Conservation (phyloP, 2,329 filamentous ascomycete genomes). For the Diaporthe capsici region DNA sequence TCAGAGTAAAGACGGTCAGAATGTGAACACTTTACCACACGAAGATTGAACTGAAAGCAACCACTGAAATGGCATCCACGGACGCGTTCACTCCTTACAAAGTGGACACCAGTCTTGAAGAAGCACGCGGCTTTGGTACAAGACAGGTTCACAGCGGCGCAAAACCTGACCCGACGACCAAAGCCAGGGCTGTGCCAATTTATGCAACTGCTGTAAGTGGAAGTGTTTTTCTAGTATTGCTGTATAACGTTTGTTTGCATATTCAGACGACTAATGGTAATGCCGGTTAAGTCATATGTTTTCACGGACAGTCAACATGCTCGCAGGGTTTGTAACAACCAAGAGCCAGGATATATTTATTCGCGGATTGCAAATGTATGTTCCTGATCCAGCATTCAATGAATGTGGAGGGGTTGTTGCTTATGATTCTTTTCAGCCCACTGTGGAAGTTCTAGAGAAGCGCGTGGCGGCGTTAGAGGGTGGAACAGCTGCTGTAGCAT, state of each 20-base stretch:
- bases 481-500: slow-evolving; percentile 86
- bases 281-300: background rate
- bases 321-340: background rate
- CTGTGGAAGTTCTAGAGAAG: slow-evolving; percentile 96
- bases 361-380: background rate
- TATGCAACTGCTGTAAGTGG: background rate
- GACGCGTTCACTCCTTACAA: background rate
- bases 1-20: background rate
- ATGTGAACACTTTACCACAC: background rate
- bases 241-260: background rate
- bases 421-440: slow-evolving; percentile 72
- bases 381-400: background rate
- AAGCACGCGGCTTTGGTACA: background rate
- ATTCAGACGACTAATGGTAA: too few species aligned
- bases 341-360: background rate
- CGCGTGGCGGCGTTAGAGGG: slow-evolving; percentile 94
- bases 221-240: background rate
- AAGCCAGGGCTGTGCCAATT: background rate
- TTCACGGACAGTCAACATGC: background rate
- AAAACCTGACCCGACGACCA: background rate
- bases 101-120: background rate
- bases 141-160: background rate
- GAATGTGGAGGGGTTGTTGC: background rate
- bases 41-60: background rate
- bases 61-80: background rate